A percentile compares a stretch with the other conserved stretches of the same genome.
Evolutionary conservation across 2,329 filamentous ascomycete genomes (phyloP).

Genomic region (Penicillium polonicum): DNA sequence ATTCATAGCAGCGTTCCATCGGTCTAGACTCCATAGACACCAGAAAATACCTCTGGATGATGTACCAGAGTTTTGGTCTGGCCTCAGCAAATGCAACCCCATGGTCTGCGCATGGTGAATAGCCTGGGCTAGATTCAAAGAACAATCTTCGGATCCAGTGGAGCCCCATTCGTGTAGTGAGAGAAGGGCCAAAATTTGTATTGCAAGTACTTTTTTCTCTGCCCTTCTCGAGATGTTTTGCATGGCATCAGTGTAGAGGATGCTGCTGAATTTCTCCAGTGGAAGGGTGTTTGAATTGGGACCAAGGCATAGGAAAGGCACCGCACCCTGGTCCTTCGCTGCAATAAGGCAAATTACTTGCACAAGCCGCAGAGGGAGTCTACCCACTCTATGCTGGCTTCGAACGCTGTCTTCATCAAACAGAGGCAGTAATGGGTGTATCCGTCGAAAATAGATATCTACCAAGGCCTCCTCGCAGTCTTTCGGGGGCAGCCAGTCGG

Average conservation of each 20-base stretch:
- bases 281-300: not conserved
- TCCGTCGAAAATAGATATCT: constrained; percentile 32
- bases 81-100: constrained; percentile 28
- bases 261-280: constrained; percentile 11
- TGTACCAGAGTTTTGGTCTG: constrained; percentile 1
- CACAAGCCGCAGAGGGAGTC: constrained; percentile 25
- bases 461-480: constrained; percentile 26
- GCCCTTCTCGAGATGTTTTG: constrained; percentile 22
- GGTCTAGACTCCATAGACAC: constrained; percentile 26
- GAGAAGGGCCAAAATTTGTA: constrained; percentile 32
- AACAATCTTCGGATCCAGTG: constrained; percentile 32
- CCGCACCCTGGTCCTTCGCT: constrained; percentile 30
- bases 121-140: constrained; percentile 30
- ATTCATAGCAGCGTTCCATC: constrained; percentile 25
- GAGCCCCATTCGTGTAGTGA: constrained; percentile 35
- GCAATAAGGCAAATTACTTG: constrained; percentile 34
- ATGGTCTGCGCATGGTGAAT: constrained; percentile 35
- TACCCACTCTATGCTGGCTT: constrained; percentile 20
- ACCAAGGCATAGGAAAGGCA: constrained; percentile 24
- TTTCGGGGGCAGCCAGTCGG: constrained; percentile 11
- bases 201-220: constrained; percentile 27
- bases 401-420: constrained; percentile 28
- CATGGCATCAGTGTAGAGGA: constrained; percentile 24
- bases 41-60: constrained; percentile 17
- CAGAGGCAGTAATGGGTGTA: constrained; percentile 33